Conservation (phyloP, 129 eudicot genomes). For the Artemisia argyi region DNA sequence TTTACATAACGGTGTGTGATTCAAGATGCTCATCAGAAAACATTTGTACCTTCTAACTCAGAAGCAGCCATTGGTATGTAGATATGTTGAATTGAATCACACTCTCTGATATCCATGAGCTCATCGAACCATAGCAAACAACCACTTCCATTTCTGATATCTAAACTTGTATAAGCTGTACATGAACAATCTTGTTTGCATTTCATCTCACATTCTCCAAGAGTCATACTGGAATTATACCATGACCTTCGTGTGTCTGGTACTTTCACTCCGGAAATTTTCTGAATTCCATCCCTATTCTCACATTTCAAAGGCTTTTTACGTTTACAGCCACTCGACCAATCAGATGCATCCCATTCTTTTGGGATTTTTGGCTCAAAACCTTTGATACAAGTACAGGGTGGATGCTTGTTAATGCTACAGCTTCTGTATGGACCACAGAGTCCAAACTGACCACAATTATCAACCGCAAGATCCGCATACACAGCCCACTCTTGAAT, state of each 20-base stretch:
- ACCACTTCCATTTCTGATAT: constrained; percentile 42
- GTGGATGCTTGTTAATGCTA: no score
- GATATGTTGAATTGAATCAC: constrained; percentile 40
- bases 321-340: no score
- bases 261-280: no score
- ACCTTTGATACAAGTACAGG: not conserved
- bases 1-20: not conserved
- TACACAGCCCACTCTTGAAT: no score
- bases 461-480: not conserved
- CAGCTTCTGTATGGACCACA: not conserved
- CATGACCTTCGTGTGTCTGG: no score
- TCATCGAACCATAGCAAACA: constrained; percentile 14
- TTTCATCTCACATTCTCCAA: no score
- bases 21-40: not conserved
- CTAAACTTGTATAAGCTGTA: constrained; percentile 37
- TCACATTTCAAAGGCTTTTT: no score
- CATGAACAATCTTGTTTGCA: no score
- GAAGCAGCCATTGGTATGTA: constrained; percentile 45
- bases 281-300: no score
- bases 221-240: no score
- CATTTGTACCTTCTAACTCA: constrained; percentile 12
- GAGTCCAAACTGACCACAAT: not conserved
- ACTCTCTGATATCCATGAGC: no score
- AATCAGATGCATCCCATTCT: not conserved
- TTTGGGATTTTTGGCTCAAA: not conserved